These are phyloP conservation scores for Gloeophyllum trabeum DNA, from an alignment of 768 basidiomycete genomes.

Conservation along the genomic window DNA sequence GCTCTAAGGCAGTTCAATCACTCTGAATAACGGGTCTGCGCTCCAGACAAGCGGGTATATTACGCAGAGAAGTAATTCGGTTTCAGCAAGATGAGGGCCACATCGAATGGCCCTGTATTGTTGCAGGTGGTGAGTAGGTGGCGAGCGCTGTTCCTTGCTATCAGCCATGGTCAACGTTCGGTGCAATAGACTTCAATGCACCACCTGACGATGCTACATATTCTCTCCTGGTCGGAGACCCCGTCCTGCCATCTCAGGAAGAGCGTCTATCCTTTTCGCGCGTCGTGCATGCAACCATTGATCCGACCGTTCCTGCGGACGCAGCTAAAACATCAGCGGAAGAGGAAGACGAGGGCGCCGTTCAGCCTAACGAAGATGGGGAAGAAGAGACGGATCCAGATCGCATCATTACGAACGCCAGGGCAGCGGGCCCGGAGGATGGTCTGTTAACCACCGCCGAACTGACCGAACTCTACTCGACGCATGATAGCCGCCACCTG, in stretches of 20 bases:
- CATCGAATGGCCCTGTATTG: too few relatives aligned
- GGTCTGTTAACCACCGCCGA: conserved; percentile 57
- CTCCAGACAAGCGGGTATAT: conserved; percentile 63
- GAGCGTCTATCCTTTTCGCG: conserved; percentile 46
- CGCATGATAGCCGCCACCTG: conserved; percentile 23
- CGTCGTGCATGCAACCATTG: conserved; percentile 62
- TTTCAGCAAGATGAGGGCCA: too few relatives aligned
- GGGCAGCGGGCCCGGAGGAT: conserved; percentile 45
- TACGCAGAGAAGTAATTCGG: conserved; percentile 65
- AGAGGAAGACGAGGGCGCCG: conserved; percentile 24
- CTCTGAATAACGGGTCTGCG: neutral
- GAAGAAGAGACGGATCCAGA: conserved; percentile 54
- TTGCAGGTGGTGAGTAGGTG: conserved; percentile 63
- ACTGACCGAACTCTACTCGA: conserved; percentile 35
- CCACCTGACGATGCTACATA: conserved; percentile 76
- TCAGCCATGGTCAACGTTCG: neutral
- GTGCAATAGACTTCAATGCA: conserved; percentile 75
- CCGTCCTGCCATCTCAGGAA: conserved; percentile 43
- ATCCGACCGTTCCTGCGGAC: conserved; percentile 51
- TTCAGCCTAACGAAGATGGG: conserved; percentile 4
- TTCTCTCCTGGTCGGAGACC: conserved; percentile 56
- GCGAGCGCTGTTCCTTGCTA: neutral
- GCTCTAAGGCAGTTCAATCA: neutral
- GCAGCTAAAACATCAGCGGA: conserved; percentile 24
- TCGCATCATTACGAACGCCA: conserved; percentile 61